These are phyloP conservation scores for Penicillium nordicum DNA, from an alignment of 2,329 filamentous ascomycete genomes.

Conservation along the genomic window DNA sequence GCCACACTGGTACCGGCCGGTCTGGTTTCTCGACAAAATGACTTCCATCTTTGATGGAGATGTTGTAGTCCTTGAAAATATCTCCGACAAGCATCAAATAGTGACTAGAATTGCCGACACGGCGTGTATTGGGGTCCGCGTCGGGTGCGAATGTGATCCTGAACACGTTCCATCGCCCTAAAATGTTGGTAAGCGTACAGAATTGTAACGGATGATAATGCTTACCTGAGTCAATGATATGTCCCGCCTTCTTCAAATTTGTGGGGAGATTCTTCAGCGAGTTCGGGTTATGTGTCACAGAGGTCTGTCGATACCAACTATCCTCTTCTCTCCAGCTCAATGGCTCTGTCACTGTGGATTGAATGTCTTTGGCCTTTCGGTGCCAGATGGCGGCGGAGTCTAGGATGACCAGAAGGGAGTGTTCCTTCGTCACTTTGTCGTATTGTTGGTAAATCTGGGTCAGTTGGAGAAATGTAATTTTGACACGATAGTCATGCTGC, in stretches of 20 bases:
- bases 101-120: conserved; percentile 15
- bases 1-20: conserved; percentile 33
- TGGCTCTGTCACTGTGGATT: conserved; percentile 42
- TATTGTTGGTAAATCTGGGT: conserved; percentile 36
- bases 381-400: conserved; percentile 47
- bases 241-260: conserved; percentile 48
- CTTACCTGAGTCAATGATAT: conserved; percentile 59
- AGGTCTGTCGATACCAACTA: conserved; percentile 62
- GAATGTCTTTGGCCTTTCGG: conserved; percentile 35
- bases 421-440: conserved; percentile 12
- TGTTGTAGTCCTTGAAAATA: conserved; percentile 69
- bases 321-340: conserved; percentile 55
- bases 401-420: conserved; percentile 39
- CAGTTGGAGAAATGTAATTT: conserved; percentile 46
- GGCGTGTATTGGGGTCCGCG: no score
- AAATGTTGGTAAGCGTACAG: conserved; percentile 6
- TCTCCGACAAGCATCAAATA: conserved; percentile 46
- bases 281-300: conserved; percentile 51
- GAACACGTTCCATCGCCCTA: conserved; percentile 63
- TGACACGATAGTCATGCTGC: conserved; percentile 41
- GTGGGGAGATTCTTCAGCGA: conserved; percentile 38
- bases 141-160: conserved; percentile 46
- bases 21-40: conserved; percentile 40
- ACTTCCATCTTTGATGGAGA: conserved; percentile 49
- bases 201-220: background rate